phyloP scores from a whole-genome alignment of 2,329 filamentous ascomycete species.

The Pseudogymnoascus sp. region DNA sequence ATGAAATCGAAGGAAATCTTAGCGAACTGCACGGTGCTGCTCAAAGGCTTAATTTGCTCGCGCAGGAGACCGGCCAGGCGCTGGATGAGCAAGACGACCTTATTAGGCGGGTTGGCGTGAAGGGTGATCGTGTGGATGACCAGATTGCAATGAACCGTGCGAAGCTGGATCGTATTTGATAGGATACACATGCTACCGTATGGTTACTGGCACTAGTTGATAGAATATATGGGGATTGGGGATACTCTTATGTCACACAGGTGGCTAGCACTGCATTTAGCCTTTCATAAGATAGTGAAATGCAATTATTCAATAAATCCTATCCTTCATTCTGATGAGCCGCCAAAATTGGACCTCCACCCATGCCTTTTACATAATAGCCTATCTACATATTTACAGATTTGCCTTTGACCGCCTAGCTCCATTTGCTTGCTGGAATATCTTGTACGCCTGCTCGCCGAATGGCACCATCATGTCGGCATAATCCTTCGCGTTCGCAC shows the following conservation, averaged over 20 bases:
- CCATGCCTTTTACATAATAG: not conserved
- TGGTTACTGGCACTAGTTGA: not conserved
- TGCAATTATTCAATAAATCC: not conserved
- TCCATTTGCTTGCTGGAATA: conserved; percentile 50
- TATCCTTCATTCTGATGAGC: not conserved
- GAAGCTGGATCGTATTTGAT: conserved; percentile 57
- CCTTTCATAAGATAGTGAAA: not conserved
- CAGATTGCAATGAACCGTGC: conserved; percentile 73
- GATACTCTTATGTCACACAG: not conserved
- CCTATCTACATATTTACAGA: conserved; percentile 30
- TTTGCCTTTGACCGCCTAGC: conserved; percentile 33
- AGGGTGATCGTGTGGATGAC: conserved; percentile 81
- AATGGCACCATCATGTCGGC: conserved; percentile 62
- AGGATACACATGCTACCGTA: conserved; percentile 14
- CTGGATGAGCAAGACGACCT: conserved; percentile 71
- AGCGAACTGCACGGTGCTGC: conserved; percentile 56
- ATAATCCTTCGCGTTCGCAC: conserved; percentile 69
- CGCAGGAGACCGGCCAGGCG: conserved; percentile 67
- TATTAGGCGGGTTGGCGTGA: conserved; percentile 69
- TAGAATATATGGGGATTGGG: not conserved
- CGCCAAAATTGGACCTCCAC: not conserved
- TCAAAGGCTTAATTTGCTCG: conserved; percentile 64
- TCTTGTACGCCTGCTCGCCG: conserved; percentile 71
- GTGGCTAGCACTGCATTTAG: not conserved
- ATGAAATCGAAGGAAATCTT: conserved; percentile 62